Evolutionary conservation across 2,329 filamentous ascomycete genomes (phyloP), one percentile per base, ranked within the genome.

Genomic region (Alternaria metachromatica): DNA sequence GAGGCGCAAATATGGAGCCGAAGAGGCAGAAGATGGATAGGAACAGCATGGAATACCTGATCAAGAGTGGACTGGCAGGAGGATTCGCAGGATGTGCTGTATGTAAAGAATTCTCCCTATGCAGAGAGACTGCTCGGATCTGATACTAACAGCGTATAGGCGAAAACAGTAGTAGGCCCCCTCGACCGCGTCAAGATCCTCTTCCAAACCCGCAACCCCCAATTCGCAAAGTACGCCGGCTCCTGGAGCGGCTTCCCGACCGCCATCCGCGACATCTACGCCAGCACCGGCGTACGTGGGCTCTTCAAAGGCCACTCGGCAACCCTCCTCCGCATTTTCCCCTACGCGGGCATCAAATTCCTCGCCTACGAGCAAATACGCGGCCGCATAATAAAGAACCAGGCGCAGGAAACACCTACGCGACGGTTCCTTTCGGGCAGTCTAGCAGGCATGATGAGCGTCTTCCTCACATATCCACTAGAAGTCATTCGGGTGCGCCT

Each of bases 161-260:
- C 92, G 65, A 99, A 99, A 85, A 97, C 95, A 0, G 85, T 97
- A 7, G 96, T 99, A 41, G 96, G 94, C 23, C 96, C 96, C 23
- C 91, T 99, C 68, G 96, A 99, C 82, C 91, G 96, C 70, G 96
- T 99, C 75, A 99, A 99, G 83, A 99, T 99, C 76, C 91, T 99
- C 60, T 98, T 99, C 83, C 96, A 99, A 80, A 92, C 96, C 56
- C 93, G 92, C 76, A 97, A 96, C 75, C 96, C 96, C 4, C 91
- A 96, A 71, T 99, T 97, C 78, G 88, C 91, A 58, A 97, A 97
- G 82, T 99, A 98, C 78, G 89, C 93, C 1, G 92, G 94, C 44
- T 94, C 91, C 45, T 97, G 94, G 92, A 87, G 88, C 60, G 96
- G 96, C 53, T 89, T 97, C 20, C 87, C 88, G n/a, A 86, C 87